These are phyloP conservation scores for Didymella glomerata DNA, from an alignment of 2,329 filamentous ascomycete species.

Conservation along the genomic window DNA sequence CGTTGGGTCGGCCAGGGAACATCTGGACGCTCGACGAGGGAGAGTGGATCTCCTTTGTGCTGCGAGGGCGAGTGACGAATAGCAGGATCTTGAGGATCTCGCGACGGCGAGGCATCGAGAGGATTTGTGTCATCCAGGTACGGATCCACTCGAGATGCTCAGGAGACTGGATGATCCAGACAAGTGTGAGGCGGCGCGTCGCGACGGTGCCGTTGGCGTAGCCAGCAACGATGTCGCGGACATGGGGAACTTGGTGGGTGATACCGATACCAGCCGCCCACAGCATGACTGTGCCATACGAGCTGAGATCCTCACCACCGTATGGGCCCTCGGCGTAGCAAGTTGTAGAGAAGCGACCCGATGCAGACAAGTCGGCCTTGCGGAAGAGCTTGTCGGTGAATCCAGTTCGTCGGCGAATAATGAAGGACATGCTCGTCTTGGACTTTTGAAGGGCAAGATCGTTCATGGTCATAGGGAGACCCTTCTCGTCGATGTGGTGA, in stretches of 20 bases:
- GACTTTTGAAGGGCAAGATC: constrained; percentile 59
- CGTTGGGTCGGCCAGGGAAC: constrained; percentile 87
- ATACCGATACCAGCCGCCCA: constrained; percentile 95
- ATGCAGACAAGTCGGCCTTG: constrained; percentile 65
- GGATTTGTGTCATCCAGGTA: constrained; percentile 87
- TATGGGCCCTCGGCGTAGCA: constrained; percentile 92
- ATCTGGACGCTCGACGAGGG: constrained; percentile 85
- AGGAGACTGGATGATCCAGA: constrained; percentile 92
- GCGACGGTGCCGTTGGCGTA: constrained; percentile 76
- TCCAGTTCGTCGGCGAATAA: constrained; percentile 87
- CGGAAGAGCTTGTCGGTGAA: constrained; percentile 85
- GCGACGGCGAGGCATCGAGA: constrained; percentile 80
- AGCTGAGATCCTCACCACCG: constrained; percentile 81
- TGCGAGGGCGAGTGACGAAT: constrained; percentile 88
- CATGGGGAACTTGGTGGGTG: constrained; percentile 90
- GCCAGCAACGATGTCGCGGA: constrained; percentile 69
- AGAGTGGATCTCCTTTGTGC: constrained; percentile 80
- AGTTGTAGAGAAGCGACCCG: constrained; percentile 66
- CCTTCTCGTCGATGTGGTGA: constrained; percentile 54
- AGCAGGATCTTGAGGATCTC: constrained; percentile 86
- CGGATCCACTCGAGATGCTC: constrained; percentile 93
- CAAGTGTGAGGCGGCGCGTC: constrained; percentile 79
- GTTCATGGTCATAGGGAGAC: constrained; percentile 58
- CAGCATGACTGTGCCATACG: constrained; percentile 89
- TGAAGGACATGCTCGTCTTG: constrained; percentile 74